Base-by-base conservation (phyloP, 139 green algal species). In the Picochlorum sp. region DNA sequence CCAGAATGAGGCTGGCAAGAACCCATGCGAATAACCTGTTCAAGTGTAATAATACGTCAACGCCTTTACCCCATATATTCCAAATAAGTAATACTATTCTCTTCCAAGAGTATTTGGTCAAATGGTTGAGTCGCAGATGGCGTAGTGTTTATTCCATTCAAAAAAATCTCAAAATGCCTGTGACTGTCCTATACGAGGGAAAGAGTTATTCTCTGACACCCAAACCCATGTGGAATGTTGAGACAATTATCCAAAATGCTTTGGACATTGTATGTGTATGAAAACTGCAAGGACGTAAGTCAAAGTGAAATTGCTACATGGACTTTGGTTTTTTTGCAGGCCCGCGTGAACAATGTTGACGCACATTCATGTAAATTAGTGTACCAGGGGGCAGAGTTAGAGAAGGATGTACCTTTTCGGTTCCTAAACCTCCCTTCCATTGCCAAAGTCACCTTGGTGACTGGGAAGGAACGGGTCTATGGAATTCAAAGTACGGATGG, bases 401-500 rank as follows among this genome's bases (percentile, higher is more conserved):
- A 54, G 18, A 54, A 54, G 15, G 47, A 20, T 20, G 47, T 21
- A 34, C n/a, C 20, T n/a, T n/a, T 59, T 23, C 51, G 51, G 51
- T 59, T 59, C 34, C n/a, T 34, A 9, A 59, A 59, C 11, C 20
- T 59, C 34, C 51, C 51, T 14, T 16, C 13, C 8, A 1, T 15
- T 34, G 51, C 51, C 7, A 59, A 41, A 21, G n/a, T 59, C 10
- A 21, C 15, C 4, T 34, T 59, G 20, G 21, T 37, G 21, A 59
- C 51, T 37, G 51, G 51, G 15, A 59, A 14, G 10, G 51, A 59
- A 31, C n/a, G 13, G 9, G 23, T 38, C 13, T 34, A 34, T 13
- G 51, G 51, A 55, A 55, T 55, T 15, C 41, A 61, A 7, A 52
- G 24, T 21, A 60, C 71, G 11, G 49, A 24, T n/a, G 60, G 11